Base-by-base conservation (phyloP, 2,329 filamentous ascomycete genomes). In the Simplicillium aogashimaense region DNA sequence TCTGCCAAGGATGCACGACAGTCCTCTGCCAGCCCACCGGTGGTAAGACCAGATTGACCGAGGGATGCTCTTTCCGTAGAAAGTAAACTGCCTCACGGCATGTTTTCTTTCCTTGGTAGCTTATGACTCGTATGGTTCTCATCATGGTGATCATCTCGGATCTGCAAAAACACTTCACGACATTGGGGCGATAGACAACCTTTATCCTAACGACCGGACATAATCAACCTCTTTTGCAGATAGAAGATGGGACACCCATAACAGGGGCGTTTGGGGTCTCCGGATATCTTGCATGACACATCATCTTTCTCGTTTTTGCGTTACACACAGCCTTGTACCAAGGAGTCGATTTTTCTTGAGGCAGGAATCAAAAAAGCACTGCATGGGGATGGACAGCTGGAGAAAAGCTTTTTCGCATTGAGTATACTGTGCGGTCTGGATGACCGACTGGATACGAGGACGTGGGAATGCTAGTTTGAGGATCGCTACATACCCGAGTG, bases 31-130 rank as follows among this genome's bases (percentile, higher is more conserved):
- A 98, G 72, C 92, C 92, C 55, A 98, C 92, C 58, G 92, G 92
- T 81, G 92, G 92, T 64, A 98, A 98, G 81, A 92, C 92, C 65
- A 81, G 92, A 69, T 78, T 98, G 65, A 98, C 92, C 53, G 92
- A 98, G 83, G 92, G 92, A 69, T 98, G 92, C 86, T 97, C 92
- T 67, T 98, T 98, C 87, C 84, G 92, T 77, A 89, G 89, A 78
- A 98, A 98, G 90, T 98, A 97, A 74, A 86, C 63, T 69, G 61
- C 54, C 53, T 57, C 53, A 54, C 49, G 58, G 66, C 61, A 61
- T 36, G 57, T 66, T 69, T 63, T 61, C 63, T 61, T 65, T 69
- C 56, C 57, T 64, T 61, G 61, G 60, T 67, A 64, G 40, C 53
- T 66, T 59, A 67, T 64, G 67, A 67, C 60, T 65, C 63, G 63